Conservation (phyloP, 2,329 filamentous ascomycete genomes). For the Aspergillus aculeatus region DNA sequence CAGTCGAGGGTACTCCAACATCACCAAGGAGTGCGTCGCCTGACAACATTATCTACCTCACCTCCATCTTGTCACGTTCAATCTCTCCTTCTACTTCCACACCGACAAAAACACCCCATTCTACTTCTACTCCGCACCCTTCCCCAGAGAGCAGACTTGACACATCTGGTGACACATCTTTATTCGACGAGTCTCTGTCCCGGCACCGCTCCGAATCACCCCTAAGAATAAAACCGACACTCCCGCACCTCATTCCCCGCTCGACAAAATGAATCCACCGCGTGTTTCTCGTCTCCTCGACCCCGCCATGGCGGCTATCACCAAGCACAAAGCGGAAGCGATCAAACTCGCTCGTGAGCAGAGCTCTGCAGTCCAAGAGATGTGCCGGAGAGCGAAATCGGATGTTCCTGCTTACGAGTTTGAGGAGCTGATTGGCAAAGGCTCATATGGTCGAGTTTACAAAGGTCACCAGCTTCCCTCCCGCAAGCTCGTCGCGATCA, state of each 20-base stretch:
- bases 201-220: neutral
- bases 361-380: constrained; percentile 45
- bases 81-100: no score
- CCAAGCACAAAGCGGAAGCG: constrained; percentile 50
- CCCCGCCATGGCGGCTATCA: constrained; percentile 46
- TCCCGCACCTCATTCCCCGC: neutral
- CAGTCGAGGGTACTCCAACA: neutral
- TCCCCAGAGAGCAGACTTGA: neutral
- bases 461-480: constrained; percentile 45
- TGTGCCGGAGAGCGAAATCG: constrained; percentile 47
- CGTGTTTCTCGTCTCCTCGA: constrained; percentile 39
- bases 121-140: neutral
- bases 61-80: no score
- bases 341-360: constrained; percentile 49
- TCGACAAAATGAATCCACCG: constrained; percentile 18
- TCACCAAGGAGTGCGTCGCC: no score
- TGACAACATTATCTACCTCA: neutral
- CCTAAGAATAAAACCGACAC: neutral
- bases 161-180: neutral
- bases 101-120: neutral
- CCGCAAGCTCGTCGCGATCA: constrained; percentile 49
- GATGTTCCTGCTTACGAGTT: constrained; percentile 49
- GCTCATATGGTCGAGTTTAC: constrained; percentile 52
- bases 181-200: neutral
- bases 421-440: constrained; percentile 53